These are phyloP conservation scores for Glaciozyma martinii DNA, from an alignment of 768 basidiomycete species.

Conservation along the genomic window DNA sequence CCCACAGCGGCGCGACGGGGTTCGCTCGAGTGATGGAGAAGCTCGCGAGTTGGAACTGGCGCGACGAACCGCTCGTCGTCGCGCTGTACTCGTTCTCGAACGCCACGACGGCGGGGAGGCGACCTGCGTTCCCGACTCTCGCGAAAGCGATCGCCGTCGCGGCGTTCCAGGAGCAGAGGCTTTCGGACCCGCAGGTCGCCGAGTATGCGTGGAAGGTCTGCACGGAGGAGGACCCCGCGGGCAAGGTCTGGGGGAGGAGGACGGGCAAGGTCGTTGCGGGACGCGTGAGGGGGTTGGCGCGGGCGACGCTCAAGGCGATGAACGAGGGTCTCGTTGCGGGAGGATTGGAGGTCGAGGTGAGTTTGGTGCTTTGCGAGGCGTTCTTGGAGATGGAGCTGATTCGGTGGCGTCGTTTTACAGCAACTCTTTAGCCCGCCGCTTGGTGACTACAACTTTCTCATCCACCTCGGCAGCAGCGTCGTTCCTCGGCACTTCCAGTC, in stretches of 20 bases:
- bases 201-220: constrained; percentile 59
- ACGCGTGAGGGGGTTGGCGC: constrained; percentile 62
- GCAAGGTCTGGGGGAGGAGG: constrained; percentile 63
- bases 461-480: constrained; percentile 58
- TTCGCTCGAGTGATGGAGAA: constrained; percentile 63
- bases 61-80: constrained; percentile 57
- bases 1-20: constrained; percentile 56
- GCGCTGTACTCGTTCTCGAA: constrained; percentile 52
- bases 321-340: constrained; percentile 48
- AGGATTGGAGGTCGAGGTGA: constrained; percentile 54
- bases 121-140: constrained; percentile 38
- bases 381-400: constrained; percentile 8
- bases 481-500: constrained; percentile 70
- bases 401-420: constrained; percentile 44
- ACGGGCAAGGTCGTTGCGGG: constrained; percentile 64
- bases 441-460: constrained; percentile 73
- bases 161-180: constrained; percentile 37
- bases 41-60: constrained; percentile 60
- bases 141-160: constrained; percentile 36
- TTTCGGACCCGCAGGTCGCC: constrained; percentile 42
- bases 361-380: constrained; percentile 18
- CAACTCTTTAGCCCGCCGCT: constrained; percentile 76
- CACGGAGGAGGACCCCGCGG: constrained; percentile 67
- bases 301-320: constrained; percentile 59
- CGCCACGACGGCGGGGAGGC: constrained; percentile 33